Conservation (phyloP, 257 asterid species). For the Knoxia roxburghii region DNA sequence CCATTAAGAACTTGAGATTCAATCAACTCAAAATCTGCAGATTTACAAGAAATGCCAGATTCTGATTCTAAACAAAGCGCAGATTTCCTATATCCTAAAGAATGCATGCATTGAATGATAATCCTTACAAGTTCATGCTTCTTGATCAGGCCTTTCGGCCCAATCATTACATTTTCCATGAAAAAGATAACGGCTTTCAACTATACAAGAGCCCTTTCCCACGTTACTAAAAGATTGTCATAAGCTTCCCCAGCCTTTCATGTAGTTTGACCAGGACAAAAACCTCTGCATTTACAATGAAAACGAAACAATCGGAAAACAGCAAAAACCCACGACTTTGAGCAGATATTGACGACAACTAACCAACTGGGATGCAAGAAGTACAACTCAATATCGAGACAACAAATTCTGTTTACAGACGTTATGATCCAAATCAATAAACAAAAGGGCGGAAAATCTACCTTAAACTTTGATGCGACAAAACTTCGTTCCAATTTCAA, state of each 20-base stretch:
- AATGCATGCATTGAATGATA: constrained; percentile 55
- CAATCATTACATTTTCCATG: constrained; percentile 45
- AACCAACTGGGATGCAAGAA: background rate
- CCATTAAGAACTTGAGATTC: constrained; percentile 47
- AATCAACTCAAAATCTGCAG: constrained; percentile 43
- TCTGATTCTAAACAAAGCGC: constrained; percentile 76
- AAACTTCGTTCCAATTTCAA: background rate
- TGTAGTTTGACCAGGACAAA: background rate
- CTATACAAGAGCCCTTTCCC: background rate
- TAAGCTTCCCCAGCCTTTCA: background rate
- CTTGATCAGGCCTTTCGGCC: constrained; percentile 54
- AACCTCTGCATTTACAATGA: constrained; percentile 2
- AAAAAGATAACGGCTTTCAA: constrained; percentile 18
- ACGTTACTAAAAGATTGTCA: background rate
- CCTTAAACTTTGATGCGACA: background rate
- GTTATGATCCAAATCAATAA: background rate
- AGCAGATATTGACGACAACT: background rate
- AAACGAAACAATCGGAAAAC: background rate
- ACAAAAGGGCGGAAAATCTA: background rate
- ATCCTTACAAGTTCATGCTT: constrained; percentile 66
- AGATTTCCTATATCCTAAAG: constrained; percentile 67
- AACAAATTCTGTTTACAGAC: background rate
- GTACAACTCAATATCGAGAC: background rate
- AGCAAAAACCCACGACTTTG: background rate
- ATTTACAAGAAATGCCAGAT: constrained; percentile 56